Conservation (phyloP, 1,284 basidiomycete genomes). For the Tilletia indica region DNA sequence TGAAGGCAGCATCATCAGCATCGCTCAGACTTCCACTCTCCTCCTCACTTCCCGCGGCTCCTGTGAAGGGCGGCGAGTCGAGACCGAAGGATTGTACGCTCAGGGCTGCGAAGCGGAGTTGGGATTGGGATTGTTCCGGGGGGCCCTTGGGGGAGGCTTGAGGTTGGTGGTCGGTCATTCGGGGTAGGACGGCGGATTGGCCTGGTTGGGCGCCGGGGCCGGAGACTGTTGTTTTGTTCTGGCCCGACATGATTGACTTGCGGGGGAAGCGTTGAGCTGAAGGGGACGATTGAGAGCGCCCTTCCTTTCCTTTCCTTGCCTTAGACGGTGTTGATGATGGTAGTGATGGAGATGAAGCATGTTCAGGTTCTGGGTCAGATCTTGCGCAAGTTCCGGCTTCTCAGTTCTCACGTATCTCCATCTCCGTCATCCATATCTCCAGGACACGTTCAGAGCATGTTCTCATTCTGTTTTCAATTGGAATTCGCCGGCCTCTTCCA, state of each 20-base stretch:
- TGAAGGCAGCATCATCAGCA: conserved; percentile 25
- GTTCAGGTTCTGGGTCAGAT: not conserved
- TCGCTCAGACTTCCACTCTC: conserved; percentile 18
- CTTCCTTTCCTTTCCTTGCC: no score
- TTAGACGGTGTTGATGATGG: not conserved
- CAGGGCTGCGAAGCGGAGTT: conserved; percentile 50
- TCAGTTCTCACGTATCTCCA: no score
- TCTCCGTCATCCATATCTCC: no score
- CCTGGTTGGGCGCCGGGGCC: not conserved
- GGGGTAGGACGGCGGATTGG: conserved; percentile 28
- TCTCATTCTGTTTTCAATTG: no score
- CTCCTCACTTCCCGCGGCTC: conserved; percentile 33
- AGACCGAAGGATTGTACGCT: conserved; percentile 52
- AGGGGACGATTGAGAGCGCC: no score
- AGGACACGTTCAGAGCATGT: no score
- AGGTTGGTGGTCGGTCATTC: conserved; percentile 41
- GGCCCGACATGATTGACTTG: not conserved
- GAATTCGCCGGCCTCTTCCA: no score
- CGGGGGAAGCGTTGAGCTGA: not conserved
- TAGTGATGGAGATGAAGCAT: not conserved
- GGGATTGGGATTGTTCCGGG: conserved; percentile 33
- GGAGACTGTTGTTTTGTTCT: not conserved
- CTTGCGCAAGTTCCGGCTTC: no score
- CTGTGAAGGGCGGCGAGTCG: conserved; percentile 54
- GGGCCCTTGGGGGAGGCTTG: conserved; percentile 36